Evolutionary conservation across 2,329 filamentous ascomycete species (phyloP).

Genomic region (Metarhizium album): DNA sequence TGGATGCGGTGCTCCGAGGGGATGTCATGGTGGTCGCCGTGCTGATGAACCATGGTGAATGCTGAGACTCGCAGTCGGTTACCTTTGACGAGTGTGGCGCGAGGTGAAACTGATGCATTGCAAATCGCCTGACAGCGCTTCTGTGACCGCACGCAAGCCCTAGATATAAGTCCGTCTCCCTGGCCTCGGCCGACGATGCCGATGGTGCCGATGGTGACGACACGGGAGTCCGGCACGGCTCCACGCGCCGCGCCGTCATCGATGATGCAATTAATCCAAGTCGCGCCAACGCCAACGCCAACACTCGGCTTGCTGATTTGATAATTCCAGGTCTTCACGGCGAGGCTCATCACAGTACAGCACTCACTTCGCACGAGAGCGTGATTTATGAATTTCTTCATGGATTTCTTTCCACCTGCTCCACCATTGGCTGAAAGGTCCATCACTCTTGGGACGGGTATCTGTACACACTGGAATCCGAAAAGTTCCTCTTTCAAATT

Average conservation of each 20-base stretch:
- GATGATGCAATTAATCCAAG: slow-evolving; percentile 14
- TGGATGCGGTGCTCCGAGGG: slow-evolving; percentile 34
- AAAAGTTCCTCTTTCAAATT: neutral
- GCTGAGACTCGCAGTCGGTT: neutral
- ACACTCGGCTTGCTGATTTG: no score
- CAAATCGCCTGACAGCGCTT: no score
- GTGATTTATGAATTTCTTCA: neutral
- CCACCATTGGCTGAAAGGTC: neutral
- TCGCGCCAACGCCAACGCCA: neutral
- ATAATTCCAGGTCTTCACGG: neutral
- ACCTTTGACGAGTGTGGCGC: neutral
- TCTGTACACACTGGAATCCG: slow-evolving; percentile 4
- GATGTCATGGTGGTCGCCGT: slow-evolving; percentile 40
- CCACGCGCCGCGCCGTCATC: slow-evolving; percentile 9
- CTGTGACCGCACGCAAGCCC: neutral
- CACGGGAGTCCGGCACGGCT: neutral
- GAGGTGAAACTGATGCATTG: no score
- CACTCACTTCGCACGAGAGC: neutral
- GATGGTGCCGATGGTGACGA: neutral
- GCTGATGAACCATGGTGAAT: slow-evolving; percentile 36
- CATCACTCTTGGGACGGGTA: slow-evolving; percentile 1
- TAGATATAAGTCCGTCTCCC: neutral
- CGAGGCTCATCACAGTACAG: neutral
- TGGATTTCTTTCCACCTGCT: neutral
- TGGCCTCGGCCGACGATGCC: neutral